Evolutionary conservation across 305 asterid species (phyloP), one percentile per base, ranked within the genome.

Genomic region (Rubia balearica): DNA sequence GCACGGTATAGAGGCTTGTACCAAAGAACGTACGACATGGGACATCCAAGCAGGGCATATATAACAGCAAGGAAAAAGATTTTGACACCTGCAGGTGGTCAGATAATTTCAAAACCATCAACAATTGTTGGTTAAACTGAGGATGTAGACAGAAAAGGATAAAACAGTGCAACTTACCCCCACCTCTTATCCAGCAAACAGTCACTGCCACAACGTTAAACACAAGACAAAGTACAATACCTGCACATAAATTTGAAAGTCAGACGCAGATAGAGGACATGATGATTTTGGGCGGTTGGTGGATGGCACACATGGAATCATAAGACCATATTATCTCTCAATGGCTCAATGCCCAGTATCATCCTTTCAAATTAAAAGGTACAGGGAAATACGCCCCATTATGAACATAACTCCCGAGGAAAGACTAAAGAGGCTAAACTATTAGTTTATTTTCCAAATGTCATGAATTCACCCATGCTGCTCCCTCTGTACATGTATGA

Each of bases 1-100:
- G 97, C 99, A n/a, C 90, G 90, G 81, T 94, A 94, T 77, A 94
- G 78, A 42, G 99, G 99, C 84, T 93, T 84, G 90, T 94, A 94
- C 99, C 99, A 94, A 67, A 94, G 82, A 76, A 91, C 87, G 77
- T 89, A 94, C 30, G 99, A 94, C 63, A 89, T 82, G 60, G 99
- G 99, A 79, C 90, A 83, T 72, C 99, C 99, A 85, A 74, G 78
- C 73, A 94, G 71, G 55, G 92, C 93, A 85, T 94, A 94, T 81
- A 94, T 94, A 73, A 88, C 74, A 73, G 98, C 90, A 77, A 94
- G 92, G 82, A 91, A 86, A 80, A 94, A 94, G 57, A 91, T 89
- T 85, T 77, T 91, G 81, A 91, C 99, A 78, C 99, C 99, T 94
- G 67, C 68, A 82, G 24, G 72, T 73, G 30, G 76, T 75, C 74